Base-by-base conservation (phyloP, 257 asterid species). In the Lantana camara region DNA sequence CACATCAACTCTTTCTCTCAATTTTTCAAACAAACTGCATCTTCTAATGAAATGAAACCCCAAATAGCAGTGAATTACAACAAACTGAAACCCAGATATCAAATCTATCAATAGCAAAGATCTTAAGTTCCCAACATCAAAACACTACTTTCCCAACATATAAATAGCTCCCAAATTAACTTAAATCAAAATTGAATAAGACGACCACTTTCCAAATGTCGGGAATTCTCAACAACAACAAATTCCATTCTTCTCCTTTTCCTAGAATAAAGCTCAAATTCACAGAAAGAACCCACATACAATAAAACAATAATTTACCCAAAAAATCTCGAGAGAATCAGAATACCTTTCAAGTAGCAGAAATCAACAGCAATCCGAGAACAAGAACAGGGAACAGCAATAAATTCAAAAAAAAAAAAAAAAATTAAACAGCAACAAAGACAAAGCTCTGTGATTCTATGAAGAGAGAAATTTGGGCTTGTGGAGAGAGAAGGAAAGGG, bases 271-370 rank as follows among this genome's bases (percentile, higher is more conserved):
- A 24, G 7, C 55, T 55, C 15, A 55, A 40, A 57, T 24, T 40
- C 29, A n/a, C 15, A 27, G 32, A 49, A 47, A 19, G 52, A 29
- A 52, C 22, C 16, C 9, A 22, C 3, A 12, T 5, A 60, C 60
- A 38, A 19, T 16, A 32, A 44, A 47, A 27, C 0, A 7, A 44
- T 37, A 57, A 62, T 23, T 16, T 4, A 24, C 2, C 9, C 11
- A 34, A 53, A 3, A 45, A 62, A 64, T 4, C 12, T 3, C 1
- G 27, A 27, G 47, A 27, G 51, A 66, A 57, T 49, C 30, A 53
- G 48, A 37, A 23, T 59, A 71, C 69, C 70, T 70, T 46, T 20
- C 12, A 56, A 44, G 61, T 50, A 60, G 75, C 60, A 52, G 60
- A 60, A 68, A 73, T 42, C 74, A 34, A 47, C 3, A 1, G 34